Percentiles rank a stretch among this genome's conserved stretches.
Evolutionary conservation across 2,329 filamentous ascomycete species (phyloP).

Genomic region (Coleophoma cylindrospora): DNA sequence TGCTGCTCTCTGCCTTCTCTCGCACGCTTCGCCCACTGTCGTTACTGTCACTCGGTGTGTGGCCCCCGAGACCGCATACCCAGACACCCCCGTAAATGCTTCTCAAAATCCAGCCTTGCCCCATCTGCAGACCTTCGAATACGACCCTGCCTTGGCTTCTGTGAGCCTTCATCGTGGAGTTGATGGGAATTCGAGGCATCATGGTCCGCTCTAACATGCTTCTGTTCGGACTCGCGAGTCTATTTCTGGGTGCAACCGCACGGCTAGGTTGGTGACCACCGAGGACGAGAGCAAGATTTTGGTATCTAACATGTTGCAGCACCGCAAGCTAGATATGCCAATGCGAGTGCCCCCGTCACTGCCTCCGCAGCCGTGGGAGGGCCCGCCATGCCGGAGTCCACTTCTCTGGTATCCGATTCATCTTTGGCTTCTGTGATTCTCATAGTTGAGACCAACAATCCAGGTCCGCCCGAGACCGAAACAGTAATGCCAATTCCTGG

Average conservation of each 20-base stretch:
- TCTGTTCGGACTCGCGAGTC: constrained; percentile 9
- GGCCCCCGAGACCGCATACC: no score
- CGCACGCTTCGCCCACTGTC: no score
- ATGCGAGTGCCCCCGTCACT: not conserved
- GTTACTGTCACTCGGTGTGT: no score
- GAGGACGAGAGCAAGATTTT: not conserved
- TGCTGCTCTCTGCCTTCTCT: no score
- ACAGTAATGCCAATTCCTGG: no score
- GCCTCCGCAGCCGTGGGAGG: not conserved
- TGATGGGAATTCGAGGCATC: constrained; percentile 9
- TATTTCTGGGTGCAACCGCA: constrained; percentile 6
- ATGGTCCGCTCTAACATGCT: constrained; percentile 10
- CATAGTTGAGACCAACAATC: no score
- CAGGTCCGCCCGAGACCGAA: no score
- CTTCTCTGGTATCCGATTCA: not conserved
- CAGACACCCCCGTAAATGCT: no score
- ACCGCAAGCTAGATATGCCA: not conserved
- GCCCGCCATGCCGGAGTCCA: not conserved
- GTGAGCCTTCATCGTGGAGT: not conserved
- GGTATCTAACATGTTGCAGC: not conserved
- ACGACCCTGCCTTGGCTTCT: no score
- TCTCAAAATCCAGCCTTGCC: no score
- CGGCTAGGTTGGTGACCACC: not conserved
- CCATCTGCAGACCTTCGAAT: no score
- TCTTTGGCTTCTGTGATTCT: no score